A percentile compares a stretch with the other conserved stretches of the same genome.
Evolutionary conservation across 2,329 filamentous ascomycete species (phyloP).

Genomic region (Microcera coccophila): DNA sequence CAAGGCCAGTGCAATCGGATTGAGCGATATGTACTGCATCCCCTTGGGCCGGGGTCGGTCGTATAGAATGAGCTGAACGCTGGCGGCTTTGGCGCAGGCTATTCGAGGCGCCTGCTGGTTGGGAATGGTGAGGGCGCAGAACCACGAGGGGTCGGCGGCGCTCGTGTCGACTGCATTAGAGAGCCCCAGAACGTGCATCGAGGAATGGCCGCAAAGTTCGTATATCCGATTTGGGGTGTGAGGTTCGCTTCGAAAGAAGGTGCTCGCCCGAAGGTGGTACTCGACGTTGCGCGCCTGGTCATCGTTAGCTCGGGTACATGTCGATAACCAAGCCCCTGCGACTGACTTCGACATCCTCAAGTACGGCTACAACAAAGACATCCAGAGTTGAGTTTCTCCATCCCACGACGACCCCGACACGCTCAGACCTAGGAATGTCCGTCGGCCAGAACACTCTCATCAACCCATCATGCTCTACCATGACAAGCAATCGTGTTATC

Average conservation of each 20-base stretch:
- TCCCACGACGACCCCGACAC: slow-evolving; percentile 83
- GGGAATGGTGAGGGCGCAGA: slow-evolving; percentile 56
- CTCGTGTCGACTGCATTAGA: slow-evolving; percentile 60
- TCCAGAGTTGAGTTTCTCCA: slow-evolving; percentile 93
- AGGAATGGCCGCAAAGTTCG: slow-evolving; percentile 75
- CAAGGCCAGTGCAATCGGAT: slow-evolving; percentile 82
- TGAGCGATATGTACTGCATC: slow-evolving; percentile 95
- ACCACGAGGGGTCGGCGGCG: slow-evolving; percentile 62
- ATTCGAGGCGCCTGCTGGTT: slow-evolving; percentile 62
- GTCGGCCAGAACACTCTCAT: slow-evolving; percentile 99
- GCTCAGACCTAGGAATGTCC: slow-evolving; percentile 68
- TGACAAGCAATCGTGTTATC: slow-evolving; percentile 43
- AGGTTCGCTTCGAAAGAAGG: slow-evolving; percentile 75
- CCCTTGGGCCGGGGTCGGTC: slow-evolving; percentile 76
- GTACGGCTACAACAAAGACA: slow-evolving; percentile 81
- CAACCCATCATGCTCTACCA: slow-evolving; percentile 76
- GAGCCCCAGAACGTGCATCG: slow-evolving; percentile 81
- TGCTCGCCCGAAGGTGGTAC: slow-evolving; percentile 77
- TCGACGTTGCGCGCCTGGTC: slow-evolving; percentile 72
- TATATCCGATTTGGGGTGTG: slow-evolving; percentile 79
- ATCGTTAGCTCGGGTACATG: slow-evolving; percentile 22
- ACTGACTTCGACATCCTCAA: slow-evolving; percentile 85
- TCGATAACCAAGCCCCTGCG: neutral
- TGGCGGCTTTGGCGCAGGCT: slow-evolving; percentile 65
- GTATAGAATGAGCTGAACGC: slow-evolving; percentile 84